A percentile compares a stretch with the other conserved stretches of the same genome.
phyloP scores from a whole-genome alignment of 2,329 filamentous ascomycete species.

The Pseudogymnoascus sp. region DNA sequence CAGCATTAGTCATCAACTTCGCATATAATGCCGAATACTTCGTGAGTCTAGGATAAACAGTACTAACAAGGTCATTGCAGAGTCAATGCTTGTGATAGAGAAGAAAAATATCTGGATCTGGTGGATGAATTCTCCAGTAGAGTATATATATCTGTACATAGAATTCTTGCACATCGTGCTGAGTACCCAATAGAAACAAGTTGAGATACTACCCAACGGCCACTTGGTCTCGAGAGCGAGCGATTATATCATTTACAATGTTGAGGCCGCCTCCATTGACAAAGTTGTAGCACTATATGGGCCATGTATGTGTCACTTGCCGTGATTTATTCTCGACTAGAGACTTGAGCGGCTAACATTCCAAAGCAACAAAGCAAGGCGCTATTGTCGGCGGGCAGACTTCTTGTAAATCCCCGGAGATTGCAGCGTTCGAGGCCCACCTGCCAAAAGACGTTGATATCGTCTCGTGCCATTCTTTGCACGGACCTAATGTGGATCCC shows the following conservation, averaged over 20 bases:
- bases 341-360: constrained; percentile 14
- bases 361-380: constrained; percentile 78
- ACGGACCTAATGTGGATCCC: constrained; percentile 84
- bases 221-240: constrained; percentile 91
- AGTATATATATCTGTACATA: constrained; percentile 57
- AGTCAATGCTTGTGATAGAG: constrained; percentile 88
- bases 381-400: constrained; percentile 97
- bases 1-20: constrained; percentile 11
- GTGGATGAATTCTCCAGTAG: constrained; percentile 73
- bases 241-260: constrained; percentile 98
- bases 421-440: constrained; percentile 83
- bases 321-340: constrained; percentile 6
- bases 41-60: not conserved
- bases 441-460: constrained; percentile 86
- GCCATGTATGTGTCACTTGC: constrained; percentile 61
- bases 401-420: constrained; percentile 95
- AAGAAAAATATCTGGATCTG: constrained; percentile 78
- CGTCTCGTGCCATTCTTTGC: constrained; percentile 90
- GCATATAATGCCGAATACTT: constrained; percentile 16
- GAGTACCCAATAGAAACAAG: constrained; percentile 55
- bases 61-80: constrained; percentile 39
- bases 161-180: constrained; percentile 27
- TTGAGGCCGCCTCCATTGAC: constrained; percentile 87
- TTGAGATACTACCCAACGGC: constrained; percentile 88
- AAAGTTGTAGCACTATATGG: constrained; percentile 81